Percentiles rank a stretch among this genome's conserved stretches.
These are phyloP conservation scores for Suillus ampliporus DNA, from an alignment of 768 basidiomycete species.

Conservation along the genomic window DNA sequence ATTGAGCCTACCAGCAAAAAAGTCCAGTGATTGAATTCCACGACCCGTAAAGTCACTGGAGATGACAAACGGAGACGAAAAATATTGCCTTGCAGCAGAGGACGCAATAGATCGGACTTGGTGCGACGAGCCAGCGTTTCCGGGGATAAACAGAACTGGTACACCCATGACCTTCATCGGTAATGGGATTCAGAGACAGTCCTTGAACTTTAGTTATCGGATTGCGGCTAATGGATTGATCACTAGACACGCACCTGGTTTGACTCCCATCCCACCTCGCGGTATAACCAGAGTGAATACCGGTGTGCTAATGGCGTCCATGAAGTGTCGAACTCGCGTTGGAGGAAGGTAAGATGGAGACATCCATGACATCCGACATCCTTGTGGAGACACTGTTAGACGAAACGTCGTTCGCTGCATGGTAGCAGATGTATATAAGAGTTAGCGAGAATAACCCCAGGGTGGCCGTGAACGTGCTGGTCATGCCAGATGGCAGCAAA, in stretches of 20 bases:
- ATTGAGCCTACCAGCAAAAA: constrained; percentile 74
- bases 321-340: constrained; percentile 65
- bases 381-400: constrained; percentile 75
- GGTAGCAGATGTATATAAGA: constrained; percentile 46
- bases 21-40: constrained; percentile 67
- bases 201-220: constrained; percentile 12
- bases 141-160: constrained; percentile 97
- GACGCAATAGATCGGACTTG: constrained; percentile 96
- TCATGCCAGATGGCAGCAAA: constrained; percentile 19
- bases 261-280: constrained; percentile 86
- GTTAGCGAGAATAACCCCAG: constrained; percentile 43
- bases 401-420: constrained; percentile 50
- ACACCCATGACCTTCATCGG: constrained; percentile 49
- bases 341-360: constrained; percentile 85
- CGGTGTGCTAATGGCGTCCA: constrained; percentile 76
- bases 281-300: constrained; percentile 90
- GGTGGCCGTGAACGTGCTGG: constrained; percentile 13
- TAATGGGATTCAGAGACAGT: neutral
- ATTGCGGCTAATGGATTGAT: constrained; percentile 16
- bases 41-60: constrained; percentile 57
- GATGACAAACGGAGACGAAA: constrained; percentile 59
- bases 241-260: constrained; percentile 49
- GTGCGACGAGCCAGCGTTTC: constrained; percentile 93
- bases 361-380: constrained; percentile 98
- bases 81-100: constrained; percentile 84